Evolutionary conservation across 495 filamentous ascomycete species (phyloP), one percentile per base, ranked within the genome.

Genomic region (Delitschia confertaspora): DNA sequence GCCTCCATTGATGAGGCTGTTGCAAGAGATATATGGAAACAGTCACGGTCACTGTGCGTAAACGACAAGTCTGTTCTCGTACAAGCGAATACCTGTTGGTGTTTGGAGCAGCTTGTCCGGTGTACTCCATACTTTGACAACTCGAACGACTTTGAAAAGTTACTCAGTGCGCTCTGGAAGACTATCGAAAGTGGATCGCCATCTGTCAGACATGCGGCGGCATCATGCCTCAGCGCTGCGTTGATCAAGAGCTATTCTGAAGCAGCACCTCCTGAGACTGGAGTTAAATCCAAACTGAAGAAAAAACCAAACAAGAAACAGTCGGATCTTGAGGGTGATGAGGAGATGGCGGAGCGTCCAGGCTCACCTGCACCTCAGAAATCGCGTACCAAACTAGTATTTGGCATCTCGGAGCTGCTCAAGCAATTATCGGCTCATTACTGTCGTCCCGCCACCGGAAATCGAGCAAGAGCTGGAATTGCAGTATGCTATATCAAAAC

Each of bases 11-110:
- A 99, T 51, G 91, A 99, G 60, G 68, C 64, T 41, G 72, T 84
- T n/a, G 83, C 82, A 8, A 77, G 86, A 53, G 89, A 95, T 58
- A 76, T 88, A 20, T 96, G 88, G 91, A 99, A 95, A 61, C 82
- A 85, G 55, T 81, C 83, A 18, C 75, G 91, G 33, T 82, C 74
- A 62, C 75, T 79, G 42, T 82, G 84, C 7, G 73, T 79, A 1
- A 69, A 71, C 30, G 91, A 96, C 59, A 95, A 88, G 60, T 80
- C 87, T 7, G 73, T 78, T 4, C 71, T 93, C 31, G 87, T 85
- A 18, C 80, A 96, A 58, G 73, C 82, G 9, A 76, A 76, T 43
- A 85, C 86, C 9, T 93, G 83, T 52, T 74, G 76, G 42, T 93
- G 87, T 57, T 61, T 96, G 42, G 83, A 85, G 56, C 69, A 78